phyloP scores from a whole-genome alignment of 139 green algal species.

The Trebouxia sp. region DNA sequence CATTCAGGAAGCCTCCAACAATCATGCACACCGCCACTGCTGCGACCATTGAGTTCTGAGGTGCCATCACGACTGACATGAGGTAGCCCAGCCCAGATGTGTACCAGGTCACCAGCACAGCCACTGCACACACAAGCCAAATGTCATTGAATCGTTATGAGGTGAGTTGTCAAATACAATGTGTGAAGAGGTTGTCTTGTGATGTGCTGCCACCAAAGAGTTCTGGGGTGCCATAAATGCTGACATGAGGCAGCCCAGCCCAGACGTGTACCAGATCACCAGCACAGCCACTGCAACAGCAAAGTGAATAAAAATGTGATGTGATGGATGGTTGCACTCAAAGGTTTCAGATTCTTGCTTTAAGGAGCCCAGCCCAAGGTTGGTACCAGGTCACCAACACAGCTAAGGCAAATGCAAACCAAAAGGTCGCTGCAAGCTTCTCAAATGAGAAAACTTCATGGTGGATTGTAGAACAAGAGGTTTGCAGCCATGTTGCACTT shows the following conservation, averaged over 20 bases:
- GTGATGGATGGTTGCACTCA: background rate
- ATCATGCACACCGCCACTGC: constrained; percentile 47
- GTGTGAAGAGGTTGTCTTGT: no score
- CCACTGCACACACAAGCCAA: constrained; percentile 16
- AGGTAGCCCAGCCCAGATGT: constrained; percentile 35
- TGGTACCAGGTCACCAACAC: no score
- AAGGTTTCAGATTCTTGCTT: no score
- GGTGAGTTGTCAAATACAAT: no score
- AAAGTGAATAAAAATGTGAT: background rate
- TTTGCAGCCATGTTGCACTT: no score
- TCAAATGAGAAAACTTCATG: no score
- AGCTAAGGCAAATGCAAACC: no score
- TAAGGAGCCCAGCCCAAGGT: no score
- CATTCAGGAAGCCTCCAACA: constrained; percentile 56
- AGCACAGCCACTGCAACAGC: constrained; percentile 43
- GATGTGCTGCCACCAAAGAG: constrained; percentile 52
- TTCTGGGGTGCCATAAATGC: constrained; percentile 41
- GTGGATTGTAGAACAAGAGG: no score
- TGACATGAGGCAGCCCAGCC: constrained; percentile 36
- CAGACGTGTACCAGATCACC: constrained; percentile 46
- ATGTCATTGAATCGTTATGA: no score
- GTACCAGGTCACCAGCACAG: constrained; percentile 52
- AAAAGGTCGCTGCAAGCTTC: no score
- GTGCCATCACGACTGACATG: constrained; percentile 39
- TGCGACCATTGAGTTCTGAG: constrained; percentile 52